phyloP scores from a whole-genome alignment of 345 rosid species.

The Streptanthus diversifolius region DNA sequence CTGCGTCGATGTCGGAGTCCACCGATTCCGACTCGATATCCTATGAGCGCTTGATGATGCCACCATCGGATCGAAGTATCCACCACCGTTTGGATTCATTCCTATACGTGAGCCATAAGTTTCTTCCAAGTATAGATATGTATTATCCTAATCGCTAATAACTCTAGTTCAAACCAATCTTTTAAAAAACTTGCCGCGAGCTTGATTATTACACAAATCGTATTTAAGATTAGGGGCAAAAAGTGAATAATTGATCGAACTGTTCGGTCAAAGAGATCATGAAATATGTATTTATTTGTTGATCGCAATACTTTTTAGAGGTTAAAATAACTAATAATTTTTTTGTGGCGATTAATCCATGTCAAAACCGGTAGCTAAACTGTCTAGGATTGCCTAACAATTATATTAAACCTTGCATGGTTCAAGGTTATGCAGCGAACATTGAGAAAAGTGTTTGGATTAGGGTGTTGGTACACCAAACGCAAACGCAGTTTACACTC shows the following conservation, averaged over 20 bases:
- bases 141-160: not conserved
- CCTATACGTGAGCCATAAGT: conserved; percentile 37
- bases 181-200: not conserved
- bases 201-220: not conserved
- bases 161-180: not conserved
- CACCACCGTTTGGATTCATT: conserved; percentile 21
- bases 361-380: not conserved
- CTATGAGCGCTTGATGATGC: conserved; percentile 40
- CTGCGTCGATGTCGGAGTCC: conserved; percentile 62
- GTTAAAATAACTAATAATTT: not conserved
- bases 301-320: not conserved
- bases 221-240: too few relatives aligned
- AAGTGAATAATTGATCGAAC: not conserved
- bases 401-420: not conserved
- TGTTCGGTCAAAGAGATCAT: not conserved
- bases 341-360: not conserved
- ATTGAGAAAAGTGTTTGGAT: not conserved
- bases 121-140: not conserved
- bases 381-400: not conserved
- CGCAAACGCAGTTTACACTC: conserved; percentile 7
- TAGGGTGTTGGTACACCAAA: not conserved
- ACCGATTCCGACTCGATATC: conserved; percentile 59
- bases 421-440: not conserved
- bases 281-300: not conserved
- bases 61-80: conserved; percentile 45